Evolutionary conservation across 2,329 filamentous ascomycete species (phyloP), one percentile per base, ranked within the genome.

Genomic region (Colletotrichum lindemuthianum): DNA sequence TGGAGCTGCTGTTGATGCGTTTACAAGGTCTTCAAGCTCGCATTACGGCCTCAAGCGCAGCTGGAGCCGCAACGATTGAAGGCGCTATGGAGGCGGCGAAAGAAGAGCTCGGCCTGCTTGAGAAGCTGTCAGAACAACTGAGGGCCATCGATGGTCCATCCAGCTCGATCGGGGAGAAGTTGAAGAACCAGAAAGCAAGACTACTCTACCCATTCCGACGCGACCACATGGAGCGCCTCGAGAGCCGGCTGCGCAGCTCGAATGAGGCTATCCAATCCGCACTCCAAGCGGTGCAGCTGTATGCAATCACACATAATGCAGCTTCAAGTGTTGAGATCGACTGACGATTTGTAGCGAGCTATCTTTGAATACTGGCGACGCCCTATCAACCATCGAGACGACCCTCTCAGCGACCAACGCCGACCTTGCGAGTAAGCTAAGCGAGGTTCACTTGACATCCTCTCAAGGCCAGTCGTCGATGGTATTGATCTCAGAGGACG

Each of bases 31-130:
- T 24, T 24, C 53, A 47, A 6, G 24, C 33, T 6, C 15, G 1
- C 1, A 0, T 16, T 2, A 7, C 39, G 0, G 0, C 1, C 1
- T 34, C n/a, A 4, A 6, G 1, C 8, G 41, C 8, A 9, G 24
- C 32, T 0, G 4, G 39, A 8, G 6, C 10, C 0, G 1, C 32
- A 43, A 44, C 52, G 4, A 8, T 55, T 2, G 13, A 44, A 7
- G 40, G 10, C 16, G 16, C 52, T 1, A 2, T 55, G 52, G 8
- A 3, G 8, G 33, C n/a, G 3, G 52, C 32, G 11, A 37, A 37
- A 16, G 12, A 10, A 2, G 24, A 55, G 7, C n/a, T 55, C 13
- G 2, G 5, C 6, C 24, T 24, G 3, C 52, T 55, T 4, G n/a
- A 3, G 2, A 15, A 44, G 4, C 45, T 44, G 4, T 5, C 32